Evolutionary conservation across 331 rosid genomes (phyloP).

Genomic region (Erythrophleum ivorense): DNA sequence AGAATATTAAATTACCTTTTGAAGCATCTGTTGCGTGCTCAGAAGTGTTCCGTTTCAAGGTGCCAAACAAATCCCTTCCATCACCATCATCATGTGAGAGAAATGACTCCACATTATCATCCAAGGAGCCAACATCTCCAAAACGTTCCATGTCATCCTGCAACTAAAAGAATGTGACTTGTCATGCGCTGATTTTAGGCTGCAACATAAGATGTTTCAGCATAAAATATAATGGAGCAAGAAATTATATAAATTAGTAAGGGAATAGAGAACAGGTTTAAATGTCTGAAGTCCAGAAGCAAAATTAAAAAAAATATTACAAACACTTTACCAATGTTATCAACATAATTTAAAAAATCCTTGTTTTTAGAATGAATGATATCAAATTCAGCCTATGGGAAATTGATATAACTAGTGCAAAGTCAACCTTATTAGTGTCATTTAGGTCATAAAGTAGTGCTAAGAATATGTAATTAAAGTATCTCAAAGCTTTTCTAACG

Average conservation of each 20-base stretch:
- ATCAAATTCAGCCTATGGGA: constrained; percentile 5
- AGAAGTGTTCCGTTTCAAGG: constrained; percentile 73
- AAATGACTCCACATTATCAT: constrained; percentile 93
- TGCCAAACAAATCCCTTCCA: constrained; percentile 85
- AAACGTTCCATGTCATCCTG: constrained; percentile 93
- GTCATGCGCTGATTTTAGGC: constrained; percentile 26
- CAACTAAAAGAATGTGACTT: constrained; percentile 41
- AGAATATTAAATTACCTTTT: constrained; percentile 63
- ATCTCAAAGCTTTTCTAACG: constrained; percentile 28
- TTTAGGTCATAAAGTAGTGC: constrained; percentile 23
- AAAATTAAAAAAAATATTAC: constrained; percentile 9
- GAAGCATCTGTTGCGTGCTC: constrained; percentile 84
- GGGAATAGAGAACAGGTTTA: not conserved
- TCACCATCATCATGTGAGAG: constrained; percentile 88
- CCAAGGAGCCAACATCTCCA: constrained; percentile 92
- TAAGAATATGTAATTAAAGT: constrained; percentile 15
- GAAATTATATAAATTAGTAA: not conserved
- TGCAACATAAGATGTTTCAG: constrained; percentile 24
- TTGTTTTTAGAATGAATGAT: not conserved
- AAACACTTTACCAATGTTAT: constrained; percentile 8
- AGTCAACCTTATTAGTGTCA: constrained; percentile 24
- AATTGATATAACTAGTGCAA: not conserved
- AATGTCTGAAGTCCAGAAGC: not conserved
- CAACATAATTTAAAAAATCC: constrained; percentile 20
- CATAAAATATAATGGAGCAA: constrained; percentile 19